Evolutionary conservation across 1,139 yeast species (phyloP).

Genomic region (Kodamaea alishanica): DNA sequence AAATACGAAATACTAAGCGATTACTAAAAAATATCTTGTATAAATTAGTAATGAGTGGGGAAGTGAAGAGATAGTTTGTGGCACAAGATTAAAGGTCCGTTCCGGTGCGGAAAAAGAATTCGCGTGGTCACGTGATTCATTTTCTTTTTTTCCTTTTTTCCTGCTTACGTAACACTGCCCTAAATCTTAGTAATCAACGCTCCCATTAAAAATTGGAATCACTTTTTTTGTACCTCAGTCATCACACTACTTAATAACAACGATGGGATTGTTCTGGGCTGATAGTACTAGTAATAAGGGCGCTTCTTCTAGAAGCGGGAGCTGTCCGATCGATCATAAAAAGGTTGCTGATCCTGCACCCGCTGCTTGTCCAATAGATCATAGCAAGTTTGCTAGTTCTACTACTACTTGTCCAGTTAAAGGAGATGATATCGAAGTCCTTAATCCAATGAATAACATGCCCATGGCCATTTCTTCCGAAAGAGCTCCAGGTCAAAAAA

Average conservation of each 20-base stretch:
- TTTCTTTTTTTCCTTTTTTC: too few relatives aligned
- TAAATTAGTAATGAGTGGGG: too few relatives aligned
- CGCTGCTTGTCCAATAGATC: conserved; percentile 47
- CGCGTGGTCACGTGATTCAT: too few relatives aligned
- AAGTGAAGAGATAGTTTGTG: too few relatives aligned
- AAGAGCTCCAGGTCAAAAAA: conserved; percentile 75
- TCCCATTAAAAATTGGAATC: background rate
- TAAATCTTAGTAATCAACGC: background rate
- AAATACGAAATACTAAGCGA: too few relatives aligned
- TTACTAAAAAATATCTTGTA: too few relatives aligned
- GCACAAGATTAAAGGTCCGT: too few relatives aligned
- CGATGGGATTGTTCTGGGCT: conserved; percentile 89
- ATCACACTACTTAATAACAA: conserved; percentile 1
- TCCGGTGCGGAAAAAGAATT: too few relatives aligned
- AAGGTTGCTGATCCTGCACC: background rate
- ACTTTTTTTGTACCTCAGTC: conserved; percentile 1
- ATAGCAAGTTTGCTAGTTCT: conserved; percentile 19
- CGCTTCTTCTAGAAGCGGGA: conserved; percentile 4
- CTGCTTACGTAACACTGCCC: too few relatives aligned
- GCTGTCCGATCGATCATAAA: conserved; percentile 11
- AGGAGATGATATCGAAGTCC: conserved; percentile 19
- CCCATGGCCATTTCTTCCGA: conserved; percentile 66
- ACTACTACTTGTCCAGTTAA: conserved; percentile 22
- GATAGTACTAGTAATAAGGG: conserved; percentile 19
- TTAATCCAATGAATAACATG: conserved; percentile 87